A percentile compares a stretch with the other conserved stretches of the same genome.
Evolutionary conservation across 208 protist species (phyloP).

Genomic region (Trypanosoma lewisi): DNA sequence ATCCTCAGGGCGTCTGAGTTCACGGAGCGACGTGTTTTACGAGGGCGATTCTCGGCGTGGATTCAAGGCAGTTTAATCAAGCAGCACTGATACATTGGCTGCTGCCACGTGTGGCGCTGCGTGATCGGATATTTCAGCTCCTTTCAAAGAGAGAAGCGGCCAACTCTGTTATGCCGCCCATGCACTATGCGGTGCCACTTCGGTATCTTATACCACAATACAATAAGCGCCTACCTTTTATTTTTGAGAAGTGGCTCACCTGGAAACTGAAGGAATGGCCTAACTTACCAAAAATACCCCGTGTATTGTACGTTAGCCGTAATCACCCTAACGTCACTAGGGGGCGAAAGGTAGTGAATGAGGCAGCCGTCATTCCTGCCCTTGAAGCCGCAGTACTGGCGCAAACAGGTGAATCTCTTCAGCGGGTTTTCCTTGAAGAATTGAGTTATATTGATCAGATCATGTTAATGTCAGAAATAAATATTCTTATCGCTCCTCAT

Average conservation of each 20-base stretch:
- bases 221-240: neutral
- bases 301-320: slow-evolving; percentile 27
- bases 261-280: slow-evolving; percentile 11
- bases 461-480: slow-evolving; percentile 5
- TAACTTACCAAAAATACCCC: slow-evolving; percentile 9
- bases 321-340: slow-evolving; percentile 26
- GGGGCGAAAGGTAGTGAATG: slow-evolving; percentile 33
- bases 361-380: slow-evolving; percentile 19
- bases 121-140: slow-evolving; percentile 16
- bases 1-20: slow-evolving; percentile 25
- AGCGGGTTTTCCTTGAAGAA: slow-evolving; percentile 27
- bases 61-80: slow-evolving; percentile 7
- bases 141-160: neutral
- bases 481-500: slow-evolving; percentile 33
- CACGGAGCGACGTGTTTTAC: slow-evolving; percentile 26
- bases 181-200: neutral
- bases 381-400: slow-evolving; percentile 18
- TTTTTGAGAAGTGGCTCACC: slow-evolving; percentile 9
- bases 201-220: slow-evolving; percentile 5
- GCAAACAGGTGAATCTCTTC: slow-evolving; percentile 12
- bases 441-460: slow-evolving; percentile 30
- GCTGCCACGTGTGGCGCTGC: slow-evolving; percentile 7
- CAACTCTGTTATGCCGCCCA: neutral
- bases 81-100: neutral
- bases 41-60: slow-evolving; percentile 23